These are phyloP conservation scores for Peronospora belbahrii DNA, from an alignment of 352 stramenopile genomes.

Conservation along the genomic window DNA sequence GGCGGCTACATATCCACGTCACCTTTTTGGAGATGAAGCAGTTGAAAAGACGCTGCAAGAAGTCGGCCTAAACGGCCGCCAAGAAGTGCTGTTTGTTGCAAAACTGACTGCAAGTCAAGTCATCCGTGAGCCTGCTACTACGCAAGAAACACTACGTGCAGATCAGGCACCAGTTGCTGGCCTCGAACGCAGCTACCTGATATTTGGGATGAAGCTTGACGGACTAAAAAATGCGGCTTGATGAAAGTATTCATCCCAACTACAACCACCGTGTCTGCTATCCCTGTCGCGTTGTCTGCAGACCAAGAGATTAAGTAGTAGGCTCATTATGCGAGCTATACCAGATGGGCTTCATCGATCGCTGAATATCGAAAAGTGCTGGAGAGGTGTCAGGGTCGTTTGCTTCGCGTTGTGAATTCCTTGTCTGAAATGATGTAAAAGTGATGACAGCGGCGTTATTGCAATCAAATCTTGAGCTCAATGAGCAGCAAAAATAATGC, in stretches of 20 bases:
- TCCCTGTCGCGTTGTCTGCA: conserved; percentile 38
- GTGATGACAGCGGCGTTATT: conserved; percentile 4
- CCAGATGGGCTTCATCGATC: conserved; percentile 61
- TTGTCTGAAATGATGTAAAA: conserved; percentile 51
- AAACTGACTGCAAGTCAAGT: conserved; percentile 5
- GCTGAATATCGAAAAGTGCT: conserved; percentile 64
- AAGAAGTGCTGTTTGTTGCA: conserved; percentile 65
- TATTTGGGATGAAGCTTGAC: conserved; percentile 39
- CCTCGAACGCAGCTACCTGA: conserved; percentile 20
- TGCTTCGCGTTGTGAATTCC: conserved; percentile 80
- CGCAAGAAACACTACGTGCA: background rate
- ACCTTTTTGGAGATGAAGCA: conserved; percentile 32
- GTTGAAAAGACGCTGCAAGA: conserved; percentile 39
- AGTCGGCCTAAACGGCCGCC: conserved; percentile 41
- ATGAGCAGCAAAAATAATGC: background rate
- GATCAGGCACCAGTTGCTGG: conserved; percentile 2
- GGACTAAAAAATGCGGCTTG: conserved; percentile 41
- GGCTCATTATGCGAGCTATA: conserved; percentile 56
- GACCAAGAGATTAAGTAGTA: conserved; percentile 55
- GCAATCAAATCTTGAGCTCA: conserved; percentile 33
- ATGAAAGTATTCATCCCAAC: conserved; percentile 44
- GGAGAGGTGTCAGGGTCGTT: conserved; percentile 70
- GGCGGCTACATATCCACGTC: conserved; percentile 52
- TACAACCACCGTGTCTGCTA: conserved; percentile 59
- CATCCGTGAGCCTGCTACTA: background rate